Base-by-base conservation (phyloP, 192 early-diverging fungal genomes). In the Geranomyces variabilis region DNA sequence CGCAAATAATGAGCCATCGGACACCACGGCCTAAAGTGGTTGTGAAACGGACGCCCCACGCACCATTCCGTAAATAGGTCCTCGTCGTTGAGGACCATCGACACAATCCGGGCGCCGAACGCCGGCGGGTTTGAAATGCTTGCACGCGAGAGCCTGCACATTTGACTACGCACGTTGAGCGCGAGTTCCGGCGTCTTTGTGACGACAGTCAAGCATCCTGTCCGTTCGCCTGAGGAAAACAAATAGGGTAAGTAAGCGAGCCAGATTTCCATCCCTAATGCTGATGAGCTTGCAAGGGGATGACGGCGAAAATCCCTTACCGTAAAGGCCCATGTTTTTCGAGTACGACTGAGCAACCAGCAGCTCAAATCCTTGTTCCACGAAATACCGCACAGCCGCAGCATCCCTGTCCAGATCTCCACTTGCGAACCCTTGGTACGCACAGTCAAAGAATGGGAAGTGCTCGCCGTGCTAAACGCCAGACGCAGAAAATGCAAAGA, bases 271-370 rank as follows among this genome's bases (percentile, higher is more conserved):
- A 19, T 60, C 17, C 59, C 66, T n/a, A 49, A 67, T 19, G 21
- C 10, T 29, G 13, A 45, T 1, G n/a, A 28, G 33, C 62, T 21
- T 19, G 41, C 62, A 63, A 15, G 31, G 21, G 71, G 26, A 36
- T 51, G 28, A 43, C 22, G 4, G 70, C 30, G 26, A 46, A 15
- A 21, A 56, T n/a, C 3, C 12, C 77, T 74, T 80, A 86, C 88
- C 87, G 80, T 99, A 99, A 43, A 99, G 84, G 17, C 97, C 97
- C 88, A 99, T 92, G 88, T 99, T 99, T 85, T 99, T 99, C 80
- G 94, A 90, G 82, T 92, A 99, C 21, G 93, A 95, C 82, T 99
- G 93, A 34, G 91, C 88, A 9, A 95, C 84, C 59, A 98, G 87
- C 69, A 96, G 69, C 76, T 99, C 96, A 76, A 96, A 94, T 6